phyloP scores from a whole-genome alignment of 306 rosid genomes.

The Castanospermum australe region DNA sequence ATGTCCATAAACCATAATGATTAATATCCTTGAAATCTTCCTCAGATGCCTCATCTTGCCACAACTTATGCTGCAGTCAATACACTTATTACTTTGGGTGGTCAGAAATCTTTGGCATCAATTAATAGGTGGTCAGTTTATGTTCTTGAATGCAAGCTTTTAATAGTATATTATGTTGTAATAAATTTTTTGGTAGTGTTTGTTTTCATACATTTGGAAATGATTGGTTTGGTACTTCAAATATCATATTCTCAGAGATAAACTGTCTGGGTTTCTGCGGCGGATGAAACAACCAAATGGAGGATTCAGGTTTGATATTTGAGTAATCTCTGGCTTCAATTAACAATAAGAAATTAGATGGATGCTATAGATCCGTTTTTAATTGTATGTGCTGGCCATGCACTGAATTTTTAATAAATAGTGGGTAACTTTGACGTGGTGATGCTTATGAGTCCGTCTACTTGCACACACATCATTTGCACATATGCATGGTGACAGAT shows the following conservation, averaged over 20 bases:
- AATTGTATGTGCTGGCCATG: background rate
- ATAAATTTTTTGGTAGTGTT: background rate
- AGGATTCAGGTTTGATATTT: conserved; percentile 71
- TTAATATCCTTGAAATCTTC: conserved; percentile 28
- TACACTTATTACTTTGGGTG: conserved; percentile 78
- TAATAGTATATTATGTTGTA: background rate
- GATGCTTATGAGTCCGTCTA: background rate
- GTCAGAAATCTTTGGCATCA: conserved; percentile 71
- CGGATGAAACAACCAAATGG: conserved; percentile 85
- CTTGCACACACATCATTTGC: background rate
- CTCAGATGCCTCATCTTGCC: conserved; percentile 94
- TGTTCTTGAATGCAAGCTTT: conserved; percentile 21
- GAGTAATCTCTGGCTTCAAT: conserved; percentile 24
- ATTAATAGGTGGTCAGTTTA: conserved; percentile 87
- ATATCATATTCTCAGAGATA: conserved; percentile 52
- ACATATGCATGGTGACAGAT: background rate
- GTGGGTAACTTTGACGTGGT: background rate
- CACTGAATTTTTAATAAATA: background rate
- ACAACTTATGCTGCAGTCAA: conserved; percentile 95
- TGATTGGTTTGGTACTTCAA: conserved; percentile 22
- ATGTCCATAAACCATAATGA: background rate
- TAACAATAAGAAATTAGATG: background rate
- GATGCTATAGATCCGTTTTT: background rate
- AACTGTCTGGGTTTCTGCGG: conserved; percentile 58
- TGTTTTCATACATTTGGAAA: conserved; percentile 19